Evolutionary conservation across 495 filamentous ascomycete genomes (phyloP), one percentile per base, ranked within the genome.

Genomic region (Aspergillus avenaceus): DNA sequence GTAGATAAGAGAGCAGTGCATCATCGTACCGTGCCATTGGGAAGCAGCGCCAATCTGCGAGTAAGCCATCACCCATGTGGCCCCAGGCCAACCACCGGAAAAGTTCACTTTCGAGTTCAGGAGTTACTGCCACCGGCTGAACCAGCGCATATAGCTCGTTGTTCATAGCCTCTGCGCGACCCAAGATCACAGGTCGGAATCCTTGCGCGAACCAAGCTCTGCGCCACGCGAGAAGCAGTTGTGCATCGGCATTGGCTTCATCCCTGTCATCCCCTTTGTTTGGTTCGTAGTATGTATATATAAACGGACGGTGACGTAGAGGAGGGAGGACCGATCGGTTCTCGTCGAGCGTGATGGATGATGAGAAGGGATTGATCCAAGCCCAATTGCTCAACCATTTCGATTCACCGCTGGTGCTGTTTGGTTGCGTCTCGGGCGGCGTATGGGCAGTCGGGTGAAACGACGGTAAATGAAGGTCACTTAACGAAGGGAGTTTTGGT

Each of bases 161-260:
- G 55, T 86, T 85, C 80, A 86, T 86, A 8, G 91, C 91, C 61
- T 97, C 93, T 9, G 80, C 84, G 21, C 80, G 78, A 22, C 86
- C 83, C 49, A 98, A 69, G 34, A 97, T 84, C 11, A 93, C 76
- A 1, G 93, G 93, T 44, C 77, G 83, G 63, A 98, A 97, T 6
- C 93, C 93, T 54, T 92, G 79, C 11, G 91, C 90, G 84, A 87
- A 97, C 88, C 90, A 97, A 7, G 91, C 93, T 44, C 91, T 77
- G 47, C 91, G 80, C 93, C 93, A 98, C 46, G 86, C 81, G 45
- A 95, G 77, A 29, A 98, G 72, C 38, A 98, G 70, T 56, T 84
- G 79, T 55, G 83, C 83, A 61, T 97, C 88, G 4, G 88, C 85
- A 25, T 83, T 78, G 51, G 81, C 78, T 31, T 74, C 73, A 11